Evolutionary conservation across 495 filamentous ascomycete genomes (phyloP), one percentile per base, ranked within the genome.

Genomic region (Lindgomyces ingoldianus): DNA sequence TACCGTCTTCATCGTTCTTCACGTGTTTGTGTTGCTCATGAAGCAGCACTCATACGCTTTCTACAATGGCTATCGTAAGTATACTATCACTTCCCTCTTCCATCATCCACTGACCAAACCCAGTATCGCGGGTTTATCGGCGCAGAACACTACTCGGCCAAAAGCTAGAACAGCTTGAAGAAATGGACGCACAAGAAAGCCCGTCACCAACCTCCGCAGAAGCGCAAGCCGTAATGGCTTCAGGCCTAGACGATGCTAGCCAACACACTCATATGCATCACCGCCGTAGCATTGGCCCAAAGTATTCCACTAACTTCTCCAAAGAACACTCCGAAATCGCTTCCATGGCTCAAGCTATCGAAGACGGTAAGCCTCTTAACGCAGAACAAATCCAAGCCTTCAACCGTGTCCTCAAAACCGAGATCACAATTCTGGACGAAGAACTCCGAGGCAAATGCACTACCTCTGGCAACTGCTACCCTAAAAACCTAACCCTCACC

Each of bases 1-100:
- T 69, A 82, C 81, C 22, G 81, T 90, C 25, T 91, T 88, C 73
- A 87, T 89, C 29, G 85, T 89, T 2, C 76, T 91, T 47, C 89
- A 91, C 68, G 83, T 81, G 16, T 67, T 90, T 60, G 83, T 86
- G 0, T 85, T 91, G 81, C 62, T 90, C 48, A 91, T 91, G 89
- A 91, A 91, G 74, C 86, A 88, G 70, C 89, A 91, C 70, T 88
- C 84, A 51, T 91, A 89, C 70, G 81, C 84, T 1, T 88, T 88
- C 60, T 91, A 89, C 72, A 91, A 91, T 68, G 89, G 89, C 4
- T 81, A 91, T 64, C 75, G 78, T 79, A 70, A 64, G 74, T 73
- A 47, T 14, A 19, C 6, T 41, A 14, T 36, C 14, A 9, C 1
- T 1, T 10, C 18, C 0, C 18, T 9, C 3, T 24, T 3, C 22